These are phyloP conservation scores for Eragrostis tef DNA, from an alignment of 202 grass and related monocot genomes.

Conservation along the genomic window DNA sequence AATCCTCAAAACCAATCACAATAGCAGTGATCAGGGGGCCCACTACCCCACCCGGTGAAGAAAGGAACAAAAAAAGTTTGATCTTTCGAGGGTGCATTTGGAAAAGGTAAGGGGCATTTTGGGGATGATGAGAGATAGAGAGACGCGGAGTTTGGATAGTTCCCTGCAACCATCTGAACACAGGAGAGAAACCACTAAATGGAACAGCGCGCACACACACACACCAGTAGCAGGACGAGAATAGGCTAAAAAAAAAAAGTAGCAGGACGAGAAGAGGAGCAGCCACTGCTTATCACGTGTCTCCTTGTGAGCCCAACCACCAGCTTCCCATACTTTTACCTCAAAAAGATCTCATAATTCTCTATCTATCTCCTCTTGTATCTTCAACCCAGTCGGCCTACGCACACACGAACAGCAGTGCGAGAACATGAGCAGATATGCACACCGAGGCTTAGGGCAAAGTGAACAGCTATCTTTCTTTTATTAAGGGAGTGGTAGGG, in stretches of 20 bases:
- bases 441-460: slow-evolving; percentile 8
- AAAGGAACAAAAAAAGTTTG: background rate
- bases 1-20: slow-evolving; percentile 52
- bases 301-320: slow-evolving; percentile 46
- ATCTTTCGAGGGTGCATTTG: slow-evolving; percentile 35
- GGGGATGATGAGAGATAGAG: slow-evolving; percentile 40
- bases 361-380: background rate
- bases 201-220: slow-evolving; percentile 1
- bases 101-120: slow-evolving; percentile 57
- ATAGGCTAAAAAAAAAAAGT: too few species aligned
- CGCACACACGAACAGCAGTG: slow-evolving; percentile 25
- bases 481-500: background rate
- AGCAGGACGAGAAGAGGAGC: slow-evolving; percentile 2
- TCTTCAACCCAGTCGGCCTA: background rate
- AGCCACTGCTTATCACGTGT: slow-evolving; percentile 46
- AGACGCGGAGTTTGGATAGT: background rate
- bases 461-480: slow-evolving; percentile 33
- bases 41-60: slow-evolving; percentile 1
- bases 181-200: background rate
- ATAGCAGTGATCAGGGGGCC: slow-evolving; percentile 15
- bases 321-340: background rate
- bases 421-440: background rate
- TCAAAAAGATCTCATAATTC: slow-evolving; percentile 30
- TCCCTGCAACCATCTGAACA: slow-evolving; percentile 31
- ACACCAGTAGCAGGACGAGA: background rate